A percentile compares a stretch with the other conserved stretches of the same genome.
phyloP scores from a whole-genome alignment of 1,284 basidiomycete species.

The Volvariella surrecta region DNA sequence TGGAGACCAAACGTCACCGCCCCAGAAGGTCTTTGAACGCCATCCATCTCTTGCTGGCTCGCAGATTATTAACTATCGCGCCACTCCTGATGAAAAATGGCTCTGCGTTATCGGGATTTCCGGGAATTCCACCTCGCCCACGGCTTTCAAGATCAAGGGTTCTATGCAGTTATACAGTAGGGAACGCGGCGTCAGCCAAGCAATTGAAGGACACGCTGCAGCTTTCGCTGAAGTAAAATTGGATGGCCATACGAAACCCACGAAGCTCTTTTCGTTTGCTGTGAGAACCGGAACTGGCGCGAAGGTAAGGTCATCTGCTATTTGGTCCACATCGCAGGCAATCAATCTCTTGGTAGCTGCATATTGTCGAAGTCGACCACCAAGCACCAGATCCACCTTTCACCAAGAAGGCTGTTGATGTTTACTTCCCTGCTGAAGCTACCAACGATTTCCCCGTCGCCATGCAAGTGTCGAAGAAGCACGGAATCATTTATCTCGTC shows the following conservation, averaged over 20 bases:
- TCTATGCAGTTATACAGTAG: conserved; percentile 92
- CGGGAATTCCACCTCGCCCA: conserved; percentile 86
- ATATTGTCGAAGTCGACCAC: conserved; percentile 98
- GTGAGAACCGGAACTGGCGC: conserved; percentile 94
- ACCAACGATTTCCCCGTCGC: conserved; percentile 99
- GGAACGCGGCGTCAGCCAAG: conserved; percentile 93
- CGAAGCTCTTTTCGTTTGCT: conserved; percentile 95
- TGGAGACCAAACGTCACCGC: conserved; percentile 60
- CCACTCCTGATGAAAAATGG: conserved; percentile 94
- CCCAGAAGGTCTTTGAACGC: conserved; percentile 93
- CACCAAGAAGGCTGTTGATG: conserved; percentile 97
- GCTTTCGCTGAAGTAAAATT: conserved; percentile 90
- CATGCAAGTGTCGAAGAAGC: conserved; percentile 97
- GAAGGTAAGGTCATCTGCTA: conserved; percentile 56
- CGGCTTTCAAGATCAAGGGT: conserved; percentile 96
- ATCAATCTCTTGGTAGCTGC: conserved; percentile 52
- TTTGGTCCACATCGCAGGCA: conserved; percentile 1
- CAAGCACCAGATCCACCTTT: conserved; percentile 93
- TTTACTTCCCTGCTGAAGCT: conserved; percentile 98
- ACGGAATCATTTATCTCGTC: conserved; percentile 96
- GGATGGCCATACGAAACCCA: conserved; percentile 76
- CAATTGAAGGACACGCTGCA: conserved; percentile 98
- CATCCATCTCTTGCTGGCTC: conserved; percentile 90
- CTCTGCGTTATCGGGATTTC: conserved; percentile 95
- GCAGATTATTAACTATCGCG: conserved; percentile 98